phyloP scores from a whole-genome alignment of 2,329 filamentous ascomycete species.

The Fusarium sp. region DNA sequence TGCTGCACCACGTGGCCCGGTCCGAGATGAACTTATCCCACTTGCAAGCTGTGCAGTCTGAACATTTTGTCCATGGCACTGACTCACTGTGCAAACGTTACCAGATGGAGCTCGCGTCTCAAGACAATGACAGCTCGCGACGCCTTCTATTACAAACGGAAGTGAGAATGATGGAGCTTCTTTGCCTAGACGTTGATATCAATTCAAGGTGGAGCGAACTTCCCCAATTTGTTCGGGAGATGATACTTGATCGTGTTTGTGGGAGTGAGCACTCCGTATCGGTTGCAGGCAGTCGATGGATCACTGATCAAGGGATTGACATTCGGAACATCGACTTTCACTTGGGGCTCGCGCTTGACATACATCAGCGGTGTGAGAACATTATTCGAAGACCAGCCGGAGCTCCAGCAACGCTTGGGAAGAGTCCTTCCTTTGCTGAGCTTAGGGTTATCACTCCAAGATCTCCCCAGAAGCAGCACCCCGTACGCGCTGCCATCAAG shows the following conservation, averaged over 20 bases:
- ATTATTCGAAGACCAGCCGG: neutral
- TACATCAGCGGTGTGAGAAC: neutral
- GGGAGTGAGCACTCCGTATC: neutral
- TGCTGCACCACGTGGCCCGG: neutral
- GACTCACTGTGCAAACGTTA: neutral
- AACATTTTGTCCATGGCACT: neutral
- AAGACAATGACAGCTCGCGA: neutral
- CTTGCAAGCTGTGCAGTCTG: neutral
- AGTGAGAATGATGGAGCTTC: neutral
- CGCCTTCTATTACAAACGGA: neutral
- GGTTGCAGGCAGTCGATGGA: neutral
- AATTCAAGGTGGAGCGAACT: neutral
- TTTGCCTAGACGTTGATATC: neutral
- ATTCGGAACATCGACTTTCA: neutral
- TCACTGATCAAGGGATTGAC: neutral
- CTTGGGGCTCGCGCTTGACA: neutral
- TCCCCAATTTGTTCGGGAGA: neutral
- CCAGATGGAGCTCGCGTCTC: neutral
- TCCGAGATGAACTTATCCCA: neutral
- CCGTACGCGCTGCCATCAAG: neutral
- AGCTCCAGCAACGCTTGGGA: neutral
- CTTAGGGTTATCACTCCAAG: neutral
- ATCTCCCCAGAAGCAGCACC: neutral
- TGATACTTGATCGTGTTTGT: neutral
- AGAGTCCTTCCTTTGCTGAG: neutral